Percentiles rank a stretch among this genome's conserved stretches.
phyloP scores from a whole-genome alignment of 2,329 filamentous ascomycete genomes.

The Fusarium floridanum region DNA sequence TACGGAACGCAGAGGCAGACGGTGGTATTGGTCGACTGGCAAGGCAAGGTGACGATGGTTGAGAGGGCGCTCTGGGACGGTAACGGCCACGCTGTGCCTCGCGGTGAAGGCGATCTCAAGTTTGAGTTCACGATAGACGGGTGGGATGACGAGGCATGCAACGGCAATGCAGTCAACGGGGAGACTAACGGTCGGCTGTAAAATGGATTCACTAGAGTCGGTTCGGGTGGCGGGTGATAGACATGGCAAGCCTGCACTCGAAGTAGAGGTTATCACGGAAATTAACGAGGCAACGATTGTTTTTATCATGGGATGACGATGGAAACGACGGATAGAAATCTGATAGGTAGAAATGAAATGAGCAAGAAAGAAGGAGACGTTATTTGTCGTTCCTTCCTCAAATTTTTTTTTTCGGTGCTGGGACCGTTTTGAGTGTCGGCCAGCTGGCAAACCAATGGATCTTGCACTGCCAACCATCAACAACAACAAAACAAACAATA shows the following conservation, averaged over 20 bases:
- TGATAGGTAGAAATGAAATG: background rate
- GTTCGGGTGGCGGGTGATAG: background rate
- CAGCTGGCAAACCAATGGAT: conserved; percentile 20
- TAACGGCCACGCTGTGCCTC: conserved; percentile 66
- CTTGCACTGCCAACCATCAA: background rate
- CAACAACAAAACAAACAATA: conserved; percentile 11
- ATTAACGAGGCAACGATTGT: background rate
- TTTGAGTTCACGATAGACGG: conserved; percentile 70
- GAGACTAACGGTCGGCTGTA: conserved; percentile 13
- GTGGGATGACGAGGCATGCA: conserved; percentile 54
- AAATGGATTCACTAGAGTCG: background rate
- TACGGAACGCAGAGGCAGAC: conserved; percentile 77
- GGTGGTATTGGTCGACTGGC: conserved; percentile 71
- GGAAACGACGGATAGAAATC: conserved; percentile 4
- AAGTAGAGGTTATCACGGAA: background rate
- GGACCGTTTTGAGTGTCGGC: conserved; percentile 11
- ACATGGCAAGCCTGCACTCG: background rate
- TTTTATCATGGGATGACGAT: background rate
- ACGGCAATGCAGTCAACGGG: conserved; percentile 9
- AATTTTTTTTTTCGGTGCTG: background rate
- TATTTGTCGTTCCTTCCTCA: conserved; percentile 15
- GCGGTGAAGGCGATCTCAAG: conserved; percentile 67
- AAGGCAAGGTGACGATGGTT: conserved; percentile 70
- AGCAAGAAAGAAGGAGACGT: background rate
- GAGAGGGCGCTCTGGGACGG: conserved; percentile 72